phyloP scores from a whole-genome alignment of 2,329 filamentous ascomycete species.

The Fusarium marasasianum region DNA sequence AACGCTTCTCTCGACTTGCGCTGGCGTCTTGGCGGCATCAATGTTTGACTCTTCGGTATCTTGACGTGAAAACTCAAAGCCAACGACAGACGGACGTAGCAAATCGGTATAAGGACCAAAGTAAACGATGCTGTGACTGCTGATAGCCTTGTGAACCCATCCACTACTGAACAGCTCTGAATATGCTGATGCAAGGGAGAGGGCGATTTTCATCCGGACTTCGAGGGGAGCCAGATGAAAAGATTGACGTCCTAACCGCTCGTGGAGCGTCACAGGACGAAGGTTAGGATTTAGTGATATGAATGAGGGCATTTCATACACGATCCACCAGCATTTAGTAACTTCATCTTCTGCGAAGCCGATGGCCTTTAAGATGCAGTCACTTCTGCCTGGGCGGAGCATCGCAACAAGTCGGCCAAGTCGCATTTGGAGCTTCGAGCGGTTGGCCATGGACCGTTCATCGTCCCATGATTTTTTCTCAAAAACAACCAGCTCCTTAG shows the following conservation, averaged over 20 bases:
- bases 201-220: not conserved
- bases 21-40: not conserved
- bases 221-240: not conserved
- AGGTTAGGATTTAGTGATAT: fast-evolving
- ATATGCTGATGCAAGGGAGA: not conserved
- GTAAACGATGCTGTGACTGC: not conserved
- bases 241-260: not conserved
- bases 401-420: not conserved
- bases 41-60: not conserved
- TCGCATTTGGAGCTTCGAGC: not conserved
- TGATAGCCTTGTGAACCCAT: not conserved
- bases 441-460: not conserved
- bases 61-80: not conserved
- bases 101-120: not conserved
- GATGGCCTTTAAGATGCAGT: not conserved
- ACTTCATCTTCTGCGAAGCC: not conserved
- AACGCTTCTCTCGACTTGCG: not conserved
- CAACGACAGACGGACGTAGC: not conserved
- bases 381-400: not conserved
- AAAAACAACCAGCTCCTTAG: not conserved
- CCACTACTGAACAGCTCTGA: not conserved
- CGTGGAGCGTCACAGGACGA: not conserved
- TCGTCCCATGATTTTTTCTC: not conserved
- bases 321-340: not conserved
- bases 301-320: not conserved